Percentiles rank a stretch among this genome's conserved stretches.
These are phyloP conservation scores for Aspergillus costaricaensis DNA, from an alignment of 2,329 filamentous ascomycete genomes.

Conservation along the genomic window DNA sequence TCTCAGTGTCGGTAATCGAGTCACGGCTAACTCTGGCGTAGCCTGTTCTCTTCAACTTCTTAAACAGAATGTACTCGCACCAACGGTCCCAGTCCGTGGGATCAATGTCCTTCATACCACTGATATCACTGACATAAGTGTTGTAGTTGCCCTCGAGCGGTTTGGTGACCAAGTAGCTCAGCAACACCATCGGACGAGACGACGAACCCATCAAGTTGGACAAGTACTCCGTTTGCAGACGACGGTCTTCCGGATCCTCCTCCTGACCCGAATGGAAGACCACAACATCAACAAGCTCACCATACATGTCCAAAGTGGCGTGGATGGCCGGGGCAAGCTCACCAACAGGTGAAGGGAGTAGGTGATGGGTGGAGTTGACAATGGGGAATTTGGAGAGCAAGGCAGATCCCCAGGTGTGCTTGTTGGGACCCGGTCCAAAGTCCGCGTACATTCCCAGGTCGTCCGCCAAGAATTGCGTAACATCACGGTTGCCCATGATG, in stretches of 20 bases:
- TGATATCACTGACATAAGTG: constrained; percentile 81
- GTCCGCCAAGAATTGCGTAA: constrained; percentile 91
- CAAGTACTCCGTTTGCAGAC: constrained; percentile 83
- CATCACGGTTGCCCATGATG: constrained; percentile 99
- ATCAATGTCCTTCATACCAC: constrained; percentile 95
- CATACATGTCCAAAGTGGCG: constrained; percentile 93
- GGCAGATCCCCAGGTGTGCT: constrained; percentile 95
- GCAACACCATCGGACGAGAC: constrained; percentile 75
- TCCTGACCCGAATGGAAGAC: constrained; percentile 99
- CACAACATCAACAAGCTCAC: constrained; percentile 85
- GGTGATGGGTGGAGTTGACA: constrained; percentile 91
- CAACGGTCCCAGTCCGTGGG: constrained; percentile 91
- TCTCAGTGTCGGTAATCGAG: constrained; percentile 94
- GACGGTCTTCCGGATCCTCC: constrained; percentile 88
- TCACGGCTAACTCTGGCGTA: constrained; percentile 87
- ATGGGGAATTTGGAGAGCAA: constrained; percentile 97
- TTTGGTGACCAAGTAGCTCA: constrained; percentile 90
- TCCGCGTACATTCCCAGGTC: constrained; percentile 99
- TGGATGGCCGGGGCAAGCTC: constrained; percentile 95
- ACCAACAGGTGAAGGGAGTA: constrained; percentile 88
- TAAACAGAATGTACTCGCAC: constrained; percentile 99
- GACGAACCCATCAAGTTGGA: constrained; percentile 84
- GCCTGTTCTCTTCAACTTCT: constrained; percentile 78
- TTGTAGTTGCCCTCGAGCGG: constrained; percentile 95
- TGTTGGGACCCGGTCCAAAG: constrained; percentile 95